Conservation (phyloP, 179 eudicot genomes). For the Carnegiea gigantea region DNA sequence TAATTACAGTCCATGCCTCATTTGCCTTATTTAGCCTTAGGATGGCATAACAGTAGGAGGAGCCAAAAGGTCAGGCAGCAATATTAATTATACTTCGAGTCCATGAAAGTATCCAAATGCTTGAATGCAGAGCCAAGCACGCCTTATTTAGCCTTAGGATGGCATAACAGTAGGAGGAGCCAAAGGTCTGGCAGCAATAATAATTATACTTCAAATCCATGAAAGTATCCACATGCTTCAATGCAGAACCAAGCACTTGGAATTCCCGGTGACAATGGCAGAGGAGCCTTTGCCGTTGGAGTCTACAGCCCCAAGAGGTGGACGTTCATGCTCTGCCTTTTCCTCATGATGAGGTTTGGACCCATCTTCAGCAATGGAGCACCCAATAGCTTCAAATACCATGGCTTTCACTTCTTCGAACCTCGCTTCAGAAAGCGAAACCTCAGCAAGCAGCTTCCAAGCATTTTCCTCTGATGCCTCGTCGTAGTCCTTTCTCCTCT, state of each 20-base stretch:
- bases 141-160: too few relatives aligned
- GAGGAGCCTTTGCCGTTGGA: slow-evolving; percentile 45
- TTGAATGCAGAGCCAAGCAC: slow-evolving; percentile 59
- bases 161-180: too few relatives aligned
- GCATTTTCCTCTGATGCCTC: slow-evolving; percentile 88
- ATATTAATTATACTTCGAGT: neutral
- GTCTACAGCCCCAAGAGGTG: slow-evolving; percentile 37
- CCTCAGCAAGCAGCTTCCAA: slow-evolving; percentile 95
- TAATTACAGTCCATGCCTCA: slow-evolving; percentile 10
- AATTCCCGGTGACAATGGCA: slow-evolving; percentile 49
- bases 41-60: neutral
- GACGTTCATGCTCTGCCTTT: slow-evolving; percentile 10
- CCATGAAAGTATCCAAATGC: neutral
- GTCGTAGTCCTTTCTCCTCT: slow-evolving; percentile 78
- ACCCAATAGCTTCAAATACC: slow-evolving; percentile 61
- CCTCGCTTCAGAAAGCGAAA: slow-evolving; percentile 80
- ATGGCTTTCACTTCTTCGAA: slow-evolving; percentile 72
- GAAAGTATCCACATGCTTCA: slow-evolving; percentile 19
- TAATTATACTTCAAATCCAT: neutral
- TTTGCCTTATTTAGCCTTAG: slow-evolving; percentile 19
- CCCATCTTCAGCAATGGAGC: slow-evolving; percentile 27
- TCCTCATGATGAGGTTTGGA: slow-evolving; percentile 25
- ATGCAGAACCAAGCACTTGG: slow-evolving; percentile 60
- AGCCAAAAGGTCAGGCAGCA: neutral
- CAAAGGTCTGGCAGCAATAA: neutral